Evolutionary conservation across 352 stramenopile genomes (phyloP).

Genomic region (Phytophthora hibernalis): DNA sequence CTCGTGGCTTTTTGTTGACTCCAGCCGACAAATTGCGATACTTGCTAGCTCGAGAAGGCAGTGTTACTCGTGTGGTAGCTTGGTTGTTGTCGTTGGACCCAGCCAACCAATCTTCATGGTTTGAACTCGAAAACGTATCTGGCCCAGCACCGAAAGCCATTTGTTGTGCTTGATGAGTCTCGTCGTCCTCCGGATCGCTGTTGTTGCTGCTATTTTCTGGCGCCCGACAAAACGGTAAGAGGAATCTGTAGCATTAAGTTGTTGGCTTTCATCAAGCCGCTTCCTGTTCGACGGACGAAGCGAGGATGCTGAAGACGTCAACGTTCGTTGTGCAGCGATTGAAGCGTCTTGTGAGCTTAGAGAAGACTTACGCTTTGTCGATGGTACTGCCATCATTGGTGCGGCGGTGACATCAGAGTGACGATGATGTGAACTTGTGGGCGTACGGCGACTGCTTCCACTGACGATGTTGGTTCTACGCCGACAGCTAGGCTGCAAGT

Average conservation of each 20-base stretch:
- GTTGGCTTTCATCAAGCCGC: conserved; percentile 16
- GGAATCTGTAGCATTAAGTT: neutral
- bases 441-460: conserved; percentile 21
- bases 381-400: neutral
- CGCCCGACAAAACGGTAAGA: neutral
- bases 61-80: neutral
- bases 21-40: conserved; percentile 40
- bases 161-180: neutral
- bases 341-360: conserved; percentile 2
- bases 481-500: conserved; percentile 3
- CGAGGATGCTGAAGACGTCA: conserved; percentile 59
- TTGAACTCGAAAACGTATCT: conserved; percentile 6
- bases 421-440: conserved; percentile 7
- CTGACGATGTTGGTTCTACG: conserved; percentile 4
- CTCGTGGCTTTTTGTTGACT: conserved; percentile 30
- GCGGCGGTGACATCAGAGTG: neutral
- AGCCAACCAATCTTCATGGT: conserved; percentile 22
- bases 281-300: conserved; percentile 52
- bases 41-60: conserved; percentile 39
- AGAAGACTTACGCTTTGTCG: conserved; percentile 3
- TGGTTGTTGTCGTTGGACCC: conserved; percentile 4
- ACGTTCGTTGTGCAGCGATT: conserved; percentile 12
- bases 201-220: conserved; percentile 21
- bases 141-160: conserved; percentile 2
- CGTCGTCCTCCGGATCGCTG: conserved; percentile 19